Evolutionary conservation across 106 monocot species (phyloP).

Genomic region (Dendrobium huoshanense): DNA sequence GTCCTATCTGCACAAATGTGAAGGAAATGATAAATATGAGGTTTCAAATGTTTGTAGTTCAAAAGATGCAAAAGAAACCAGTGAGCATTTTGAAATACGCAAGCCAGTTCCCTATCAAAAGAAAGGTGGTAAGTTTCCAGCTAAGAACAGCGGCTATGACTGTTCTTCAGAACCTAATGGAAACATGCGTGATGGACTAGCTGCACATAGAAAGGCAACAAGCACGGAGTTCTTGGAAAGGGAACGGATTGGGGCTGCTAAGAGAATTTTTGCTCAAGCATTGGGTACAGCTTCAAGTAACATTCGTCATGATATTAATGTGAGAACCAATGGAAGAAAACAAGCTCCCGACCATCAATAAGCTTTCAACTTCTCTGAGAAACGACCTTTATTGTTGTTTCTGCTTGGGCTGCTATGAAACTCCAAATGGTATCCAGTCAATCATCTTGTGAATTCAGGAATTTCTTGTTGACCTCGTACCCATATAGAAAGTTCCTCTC

Average conservation of each 20-base stretch:
- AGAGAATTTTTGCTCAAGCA: slow-evolving; percentile 78
- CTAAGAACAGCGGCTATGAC: background rate
- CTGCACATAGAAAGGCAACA: background rate
- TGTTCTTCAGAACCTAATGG: background rate
- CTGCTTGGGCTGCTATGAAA: background rate
- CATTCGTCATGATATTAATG: slow-evolving; percentile 10
- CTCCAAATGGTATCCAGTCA: background rate
- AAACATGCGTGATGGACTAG: background rate
- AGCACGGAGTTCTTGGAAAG: slow-evolving; percentile 29
- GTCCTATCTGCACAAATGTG: background rate
- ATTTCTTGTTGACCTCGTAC: background rate
- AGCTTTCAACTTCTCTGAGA: background rate
- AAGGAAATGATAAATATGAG: background rate
- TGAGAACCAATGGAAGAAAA: slow-evolving; percentile 15
- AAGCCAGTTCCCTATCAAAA: background rate
- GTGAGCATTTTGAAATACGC: background rate
- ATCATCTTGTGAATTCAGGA: background rate
- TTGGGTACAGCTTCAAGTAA: slow-evolving; percentile 39
- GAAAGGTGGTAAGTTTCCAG: background rate
- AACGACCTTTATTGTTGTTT: background rate
- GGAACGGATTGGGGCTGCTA: slow-evolving; percentile 69
- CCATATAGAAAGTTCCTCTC: background rate
- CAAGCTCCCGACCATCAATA: background rate
- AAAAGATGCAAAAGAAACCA: slow-evolving; percentile 1
- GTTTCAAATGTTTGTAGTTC: background rate